Evolutionary conservation across 352 stramenopile genomes (phyloP), one percentile per base, ranked within the genome.

Genomic region (Phytophthora hybrid): DNA sequence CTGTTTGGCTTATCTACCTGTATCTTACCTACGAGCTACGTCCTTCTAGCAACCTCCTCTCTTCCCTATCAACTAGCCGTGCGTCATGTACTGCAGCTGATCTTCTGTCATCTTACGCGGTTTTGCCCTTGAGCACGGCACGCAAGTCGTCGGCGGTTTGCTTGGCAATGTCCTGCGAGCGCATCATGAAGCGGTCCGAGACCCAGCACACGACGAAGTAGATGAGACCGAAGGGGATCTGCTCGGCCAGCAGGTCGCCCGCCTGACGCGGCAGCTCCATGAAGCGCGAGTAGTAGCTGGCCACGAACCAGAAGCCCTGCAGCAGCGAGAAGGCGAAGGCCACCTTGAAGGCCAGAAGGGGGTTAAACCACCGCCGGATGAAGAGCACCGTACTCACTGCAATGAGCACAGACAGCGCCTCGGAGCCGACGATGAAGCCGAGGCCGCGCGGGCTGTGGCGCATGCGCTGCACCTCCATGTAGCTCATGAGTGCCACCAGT

Each of bases 131-230:
- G 18, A 92, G 65, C 46, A 93, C 78, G 14, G 81, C 76, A 46
- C 88, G 77, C 56, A 95, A 79, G 37, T 90, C 87, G 3, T 87
- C 58, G 11, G 87, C 84, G 13, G 77, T 91, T 63, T 90, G 76
- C 78, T 93, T 86, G 34, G 89, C 89, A 14, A 82, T 64, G 53
- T 82, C 74, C 52, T 90, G 77, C 18, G 85, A 88, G 67, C 87
- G 82, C 62, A 95, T 74, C 89, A 95, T 95, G 74, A 86, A 95
- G 57, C 89, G 87, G 71, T 95, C 89, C 46, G 89, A 88, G 51
- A 76, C 72, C 89, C 89, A 95, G 69, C 83, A 93, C 34, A 95
- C 76, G 10, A 82, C 46, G 47, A 95, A 95, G 76, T 92, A 94
- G 63, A 94, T 77, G 31, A 83, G 70, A 16, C 89, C 89, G 62